Conservation (phyloP, 257 asterid genomes). For the Penstemon barbatus region DNA sequence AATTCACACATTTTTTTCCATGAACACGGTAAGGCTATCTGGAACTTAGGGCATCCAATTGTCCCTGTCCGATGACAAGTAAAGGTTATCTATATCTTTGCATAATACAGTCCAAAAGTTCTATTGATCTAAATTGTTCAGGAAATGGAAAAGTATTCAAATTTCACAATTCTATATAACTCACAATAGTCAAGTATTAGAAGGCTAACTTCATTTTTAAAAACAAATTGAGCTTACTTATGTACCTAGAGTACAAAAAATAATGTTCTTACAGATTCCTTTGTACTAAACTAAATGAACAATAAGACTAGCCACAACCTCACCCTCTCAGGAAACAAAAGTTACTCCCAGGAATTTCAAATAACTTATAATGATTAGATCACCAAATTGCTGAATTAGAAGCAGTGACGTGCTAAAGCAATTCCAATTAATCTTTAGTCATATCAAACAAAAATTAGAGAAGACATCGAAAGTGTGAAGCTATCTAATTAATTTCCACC, state of each 20-base stretch:
- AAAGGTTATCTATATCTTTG: no score
- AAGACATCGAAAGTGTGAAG: background rate
- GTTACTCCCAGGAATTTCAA: conserved; percentile 10
- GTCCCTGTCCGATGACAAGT: no score
- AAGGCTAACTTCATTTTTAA: no score
- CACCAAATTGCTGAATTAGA: background rate
- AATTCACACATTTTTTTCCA: background rate
- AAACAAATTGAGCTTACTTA: no score
- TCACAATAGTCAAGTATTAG: no score
- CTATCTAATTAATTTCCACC: conserved; percentile 17
- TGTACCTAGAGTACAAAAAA: no score
- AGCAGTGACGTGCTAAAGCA: conserved; percentile 7
- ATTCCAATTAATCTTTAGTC: background rate
- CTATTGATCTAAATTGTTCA: no score
- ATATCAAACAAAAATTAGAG: background rate
- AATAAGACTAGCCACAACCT: background rate
- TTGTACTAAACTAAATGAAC: conserved; percentile 9
- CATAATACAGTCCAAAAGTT: no score
- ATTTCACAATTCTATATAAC: no score
- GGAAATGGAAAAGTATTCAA: no score
- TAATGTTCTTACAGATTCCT: background rate
- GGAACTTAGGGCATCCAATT: background rate
- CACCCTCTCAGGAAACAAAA: background rate
- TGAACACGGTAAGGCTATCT: conserved; percentile 5
- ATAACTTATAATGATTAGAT: conserved; percentile 11